Conservation (phyloP, 306 rosid species). For the Cucurbita pepo region DNA sequence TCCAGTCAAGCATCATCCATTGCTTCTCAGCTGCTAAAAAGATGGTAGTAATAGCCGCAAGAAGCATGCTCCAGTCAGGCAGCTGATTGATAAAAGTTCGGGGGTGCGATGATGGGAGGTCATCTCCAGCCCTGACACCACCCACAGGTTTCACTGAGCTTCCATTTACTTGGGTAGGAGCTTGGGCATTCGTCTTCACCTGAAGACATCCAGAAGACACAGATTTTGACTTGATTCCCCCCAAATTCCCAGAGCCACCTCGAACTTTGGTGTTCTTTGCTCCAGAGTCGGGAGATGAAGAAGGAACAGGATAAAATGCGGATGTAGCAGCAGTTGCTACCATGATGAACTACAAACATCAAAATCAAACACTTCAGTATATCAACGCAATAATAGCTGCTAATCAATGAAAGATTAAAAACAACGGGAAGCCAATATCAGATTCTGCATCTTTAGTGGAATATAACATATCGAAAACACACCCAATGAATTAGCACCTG, state of each 20-base stretch:
- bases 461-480: neutral
- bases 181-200: constrained; percentile 86
- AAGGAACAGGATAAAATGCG: constrained; percentile 49
- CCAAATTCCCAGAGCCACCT: constrained; percentile 30
- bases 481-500: neutral
- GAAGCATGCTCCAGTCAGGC: constrained; percentile 99
- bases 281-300: constrained; percentile 35
- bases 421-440: neutral
- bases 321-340: constrained; percentile 79
- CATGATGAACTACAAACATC: constrained; percentile 36
- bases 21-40: constrained; percentile 98
- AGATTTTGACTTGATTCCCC: constrained; percentile 42
- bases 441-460: neutral
- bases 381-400: neutral
- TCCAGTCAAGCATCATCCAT: constrained; percentile 99
- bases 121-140: constrained; percentile 43
- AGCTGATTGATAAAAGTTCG: constrained; percentile 88
- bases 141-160: constrained; percentile 30
- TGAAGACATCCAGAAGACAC: constrained; percentile 37
- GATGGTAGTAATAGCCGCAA: constrained; percentile 91
- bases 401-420: neutral
- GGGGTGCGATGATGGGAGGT: constrained; percentile 41
- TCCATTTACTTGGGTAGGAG: constrained; percentile 79
- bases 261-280: constrained; percentile 33
- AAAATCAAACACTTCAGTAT: constrained; percentile 18